Evolutionary conservation across 2,329 filamentous ascomycete genomes (phyloP), one percentile per base, ranked within the genome.

Genomic region (Dryadomyces quercus-mongolicae): DNA sequence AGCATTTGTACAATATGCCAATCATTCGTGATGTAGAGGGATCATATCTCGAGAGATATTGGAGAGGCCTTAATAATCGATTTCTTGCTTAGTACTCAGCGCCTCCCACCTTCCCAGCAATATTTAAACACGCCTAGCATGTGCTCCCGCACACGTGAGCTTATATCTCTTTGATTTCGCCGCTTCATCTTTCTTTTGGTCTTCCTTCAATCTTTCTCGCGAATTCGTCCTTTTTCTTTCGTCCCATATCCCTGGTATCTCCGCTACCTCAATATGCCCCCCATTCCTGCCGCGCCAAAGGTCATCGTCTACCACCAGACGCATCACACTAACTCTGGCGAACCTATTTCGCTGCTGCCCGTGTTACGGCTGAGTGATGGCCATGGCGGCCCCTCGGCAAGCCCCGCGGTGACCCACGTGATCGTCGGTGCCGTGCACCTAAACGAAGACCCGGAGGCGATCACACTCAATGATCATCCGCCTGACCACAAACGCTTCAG

Each of bases 371-470:
- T 67, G 6, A 38, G 5, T 22, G 53, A 38, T 36, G 49, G 67
- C n/a, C 36, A 16, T 22, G 51, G 43, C 42, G 49, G 10, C 18
- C n/a, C 34, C n/a, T 1, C 40, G 5, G n/a, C 40, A 7, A 12
- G 16, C 2, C 57, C 58, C 5, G 52, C 53, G 15, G 56, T 72
- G n/a, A 89, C 87, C 1, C 88, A 92, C 68, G 70, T 92, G 51
- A 88, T 90, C 58, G 68, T 92, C 25, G 87, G 86, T 0, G 88
- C 88, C 1, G 83, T 93, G 56, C 88, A 92, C 66, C 70, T 93
- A 59, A 92, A 92, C 66, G 76, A 78, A 2, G 67, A 72, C 51
- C 82, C 86, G 0, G n/a, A 49, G 7, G 45, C 16, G 4, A 76
- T 88, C 58, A 88, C 84, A 0, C 76, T 92, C 56, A 93, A 93